Conservation (phyloP, 2,329 filamentous ascomycete genomes). For the Penicillium vulpinum region DNA sequence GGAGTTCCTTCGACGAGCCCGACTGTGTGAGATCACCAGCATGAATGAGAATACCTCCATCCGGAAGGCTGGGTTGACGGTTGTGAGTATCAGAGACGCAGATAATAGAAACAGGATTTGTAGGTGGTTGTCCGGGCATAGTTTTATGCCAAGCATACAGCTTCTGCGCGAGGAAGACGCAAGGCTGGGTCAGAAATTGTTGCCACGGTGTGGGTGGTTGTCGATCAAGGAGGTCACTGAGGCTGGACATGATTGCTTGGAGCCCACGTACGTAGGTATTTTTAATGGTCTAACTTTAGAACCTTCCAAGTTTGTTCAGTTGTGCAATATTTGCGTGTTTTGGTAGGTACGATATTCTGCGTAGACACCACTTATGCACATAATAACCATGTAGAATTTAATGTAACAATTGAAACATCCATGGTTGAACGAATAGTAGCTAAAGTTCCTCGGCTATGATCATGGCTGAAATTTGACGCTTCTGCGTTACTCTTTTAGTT, state of each 20-base stretch:
- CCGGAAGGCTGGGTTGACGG: conserved; percentile 19
- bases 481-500: too few relatives aligned
- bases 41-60: conserved; percentile 46
- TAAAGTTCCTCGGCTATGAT: too few relatives aligned
- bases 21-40: conserved; percentile 53
- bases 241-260: conserved; percentile 5
- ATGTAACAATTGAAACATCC: too few relatives aligned
- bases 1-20: conserved; percentile 68
- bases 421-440: too few relatives aligned
- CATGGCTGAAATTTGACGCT: too few relatives aligned
- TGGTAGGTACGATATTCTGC: too few relatives aligned
- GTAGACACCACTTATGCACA: too few relatives aligned
- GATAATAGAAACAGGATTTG: conserved; percentile 17
- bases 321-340: too few relatives aligned
- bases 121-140: conserved; percentile 13
- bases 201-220: conserved; percentile 16
- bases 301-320: too few relatives aligned
- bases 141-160: conserved; percentile 16
- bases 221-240: conserved; percentile 18
- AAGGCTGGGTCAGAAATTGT: conserved; percentile 15
- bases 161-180: conserved; percentile 14
- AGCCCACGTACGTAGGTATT: too few relatives aligned
- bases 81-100: conserved; percentile 37
- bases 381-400: too few relatives aligned
- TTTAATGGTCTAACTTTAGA: too few relatives aligned